These are phyloP conservation scores for Leishmania martiniquensis DNA, from an alignment of 208 protist genomes.

Conservation along the genomic window DNA sequence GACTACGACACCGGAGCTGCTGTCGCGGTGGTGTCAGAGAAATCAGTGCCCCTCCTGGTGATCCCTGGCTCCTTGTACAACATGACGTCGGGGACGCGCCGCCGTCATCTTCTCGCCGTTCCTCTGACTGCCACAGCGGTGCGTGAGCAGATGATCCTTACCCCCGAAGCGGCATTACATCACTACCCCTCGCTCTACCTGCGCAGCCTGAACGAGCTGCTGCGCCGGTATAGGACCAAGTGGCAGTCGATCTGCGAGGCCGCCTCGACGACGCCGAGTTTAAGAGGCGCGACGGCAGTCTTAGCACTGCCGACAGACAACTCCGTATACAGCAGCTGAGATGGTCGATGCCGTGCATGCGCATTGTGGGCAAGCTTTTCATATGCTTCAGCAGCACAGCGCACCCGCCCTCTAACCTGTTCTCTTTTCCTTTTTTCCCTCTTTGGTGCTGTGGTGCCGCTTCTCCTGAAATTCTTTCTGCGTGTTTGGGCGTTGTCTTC, in stretches of 20 bases:
- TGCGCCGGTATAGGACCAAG: constrained; percentile 26
- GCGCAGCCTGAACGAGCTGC: constrained; percentile 46
- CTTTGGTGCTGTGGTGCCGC: background rate
- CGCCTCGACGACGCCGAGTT: background rate
- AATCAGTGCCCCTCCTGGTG: constrained; percentile 24
- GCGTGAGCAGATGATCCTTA: constrained; percentile 26
- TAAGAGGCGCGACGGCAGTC: background rate
- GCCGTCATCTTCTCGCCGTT: constrained; percentile 21
- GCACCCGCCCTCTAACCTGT: background rate
- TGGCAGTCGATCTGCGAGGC: constrained; percentile 13
- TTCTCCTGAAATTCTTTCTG: background rate
- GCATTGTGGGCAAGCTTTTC: background rate
- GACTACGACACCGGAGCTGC: background rate
- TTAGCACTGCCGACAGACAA: background rate
- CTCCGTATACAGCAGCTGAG: too few relatives aligned
- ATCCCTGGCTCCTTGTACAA: constrained; percentile 36
- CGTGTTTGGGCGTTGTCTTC: background rate
- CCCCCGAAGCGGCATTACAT: constrained; percentile 35
- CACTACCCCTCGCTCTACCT: constrained; percentile 67
- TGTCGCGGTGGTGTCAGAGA: constrained; percentile 5
- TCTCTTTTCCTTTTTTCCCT: background rate
- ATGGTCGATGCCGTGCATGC: background rate
- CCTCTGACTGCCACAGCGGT: constrained; percentile 18
- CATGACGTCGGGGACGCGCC: constrained; percentile 23
- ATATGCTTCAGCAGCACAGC: background rate